Conservation (phyloP, 805 yeast species). For the Cyberlindnera nakhonratchasimensis region DNA sequence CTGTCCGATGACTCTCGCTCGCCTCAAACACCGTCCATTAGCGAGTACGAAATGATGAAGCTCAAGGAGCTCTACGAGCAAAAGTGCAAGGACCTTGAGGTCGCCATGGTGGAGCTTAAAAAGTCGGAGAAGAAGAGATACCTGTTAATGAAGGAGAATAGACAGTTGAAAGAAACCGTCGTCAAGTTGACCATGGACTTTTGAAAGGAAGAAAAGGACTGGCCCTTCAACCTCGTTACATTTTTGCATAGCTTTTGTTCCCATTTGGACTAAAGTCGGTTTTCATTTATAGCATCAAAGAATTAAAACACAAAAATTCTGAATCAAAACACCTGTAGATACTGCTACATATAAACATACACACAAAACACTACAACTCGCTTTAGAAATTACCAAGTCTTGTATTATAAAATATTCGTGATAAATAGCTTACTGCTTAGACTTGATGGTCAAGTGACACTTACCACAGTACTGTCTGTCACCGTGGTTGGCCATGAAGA, state of each 20-base stretch:
- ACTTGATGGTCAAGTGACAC: constrained; percentile 92
- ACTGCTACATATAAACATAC: too few relatives aligned
- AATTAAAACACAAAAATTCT: too few relatives aligned
- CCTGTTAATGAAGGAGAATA: constrained; percentile 35
- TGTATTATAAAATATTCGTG: too few relatives aligned
- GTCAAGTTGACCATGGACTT: constrained; percentile 22
- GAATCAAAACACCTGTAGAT: too few relatives aligned
- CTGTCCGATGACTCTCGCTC: constrained; percentile 30
- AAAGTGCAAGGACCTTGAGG: constrained; percentile 32
- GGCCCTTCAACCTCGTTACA: too few relatives aligned
- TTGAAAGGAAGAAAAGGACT: too few relatives aligned
- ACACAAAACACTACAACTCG: too few relatives aligned
- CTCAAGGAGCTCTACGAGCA: constrained; percentile 33
- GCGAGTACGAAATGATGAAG: constrained; percentile 14
- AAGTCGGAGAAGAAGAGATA: constrained; percentile 37
- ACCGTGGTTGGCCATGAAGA: constrained; percentile 98
- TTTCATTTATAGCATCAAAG: too few relatives aligned
- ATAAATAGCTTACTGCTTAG: constrained; percentile 29
- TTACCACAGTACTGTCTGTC: constrained; percentile 99
- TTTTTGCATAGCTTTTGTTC: too few relatives aligned
- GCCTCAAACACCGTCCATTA: constrained; percentile 14
- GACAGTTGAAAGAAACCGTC: constrained; percentile 31
- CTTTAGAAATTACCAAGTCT: too few relatives aligned
- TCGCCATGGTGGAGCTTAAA: constrained; percentile 31
- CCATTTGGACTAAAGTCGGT: too few relatives aligned